Base-by-base conservation (phyloP, 495 filamentous ascomycete genomes). In the Friedmanniomyces endolithicus region DNA sequence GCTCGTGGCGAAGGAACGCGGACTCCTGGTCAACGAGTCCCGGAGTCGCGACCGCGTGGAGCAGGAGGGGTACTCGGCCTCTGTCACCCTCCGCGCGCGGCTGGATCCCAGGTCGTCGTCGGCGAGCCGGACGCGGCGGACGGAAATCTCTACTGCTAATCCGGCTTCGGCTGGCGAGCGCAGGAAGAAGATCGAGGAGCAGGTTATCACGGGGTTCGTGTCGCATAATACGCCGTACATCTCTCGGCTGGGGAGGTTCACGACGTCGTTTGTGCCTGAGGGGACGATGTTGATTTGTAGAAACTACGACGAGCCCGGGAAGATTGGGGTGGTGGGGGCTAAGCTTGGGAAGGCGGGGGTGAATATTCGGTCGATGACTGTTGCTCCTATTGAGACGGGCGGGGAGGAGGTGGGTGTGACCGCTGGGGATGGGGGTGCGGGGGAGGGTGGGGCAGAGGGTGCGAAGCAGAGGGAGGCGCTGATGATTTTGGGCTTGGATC, bases 341-440 rank as follows among this genome's bases (percentile, higher is more conserved):
- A 70, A 76, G 51, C 67, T 87, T 37, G 83, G 83, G 0, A 71
- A 70, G 48, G 76, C 81, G 40, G 77, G 73, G 0, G 77, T 87
- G 45, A 87, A 87, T 63, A 85, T 86, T 58, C 75, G 70, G 40
- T 85, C 78, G 62, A 87, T 86, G 84, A 78, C 73, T 54, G 84
- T 87, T 27, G 82, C 81, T 43, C 68, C 71, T 19, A 69, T 73
- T 50, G 71, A 60, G 48, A 55, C 57, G 51, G 57, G 56, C 20
- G 50, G 49, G 3, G 49, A 53, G 9, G 40, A 55, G 1, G 23
- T 6, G 12, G n/a, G 31, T 44, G 46, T 55, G 25, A 62, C 41
- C 19, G 57, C 57, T 11, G 57, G 50, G 3, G 63, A 52, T 22
- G 63, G 19, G 52, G 50, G 39, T 60, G 41, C n/a, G 53, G 33